Conservation (phyloP, 2,329 filamentous ascomycete genomes). For the Arthrobotrys conoides region DNA sequence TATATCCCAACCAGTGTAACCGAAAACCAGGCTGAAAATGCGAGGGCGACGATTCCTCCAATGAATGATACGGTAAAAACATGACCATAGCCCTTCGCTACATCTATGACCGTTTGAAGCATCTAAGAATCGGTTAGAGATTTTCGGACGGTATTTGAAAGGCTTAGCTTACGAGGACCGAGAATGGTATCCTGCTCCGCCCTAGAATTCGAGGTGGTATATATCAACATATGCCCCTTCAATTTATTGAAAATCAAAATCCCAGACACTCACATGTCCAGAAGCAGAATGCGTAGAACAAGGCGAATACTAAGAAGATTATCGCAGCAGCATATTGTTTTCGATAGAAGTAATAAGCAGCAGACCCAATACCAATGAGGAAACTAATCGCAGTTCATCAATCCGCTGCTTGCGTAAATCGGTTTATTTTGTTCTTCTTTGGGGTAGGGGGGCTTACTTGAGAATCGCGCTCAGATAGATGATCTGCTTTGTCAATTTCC, state of each 20-base stretch:
- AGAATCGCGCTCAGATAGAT: slow-evolving; percentile 94
- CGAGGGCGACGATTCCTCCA: slow-evolving; percentile 81
- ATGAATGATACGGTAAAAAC: slow-evolving; percentile 88
- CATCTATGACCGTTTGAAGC: slow-evolving; percentile 87
- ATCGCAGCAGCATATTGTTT: slow-evolving; percentile 87
- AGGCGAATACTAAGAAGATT: slow-evolving; percentile 85
- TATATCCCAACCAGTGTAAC: slow-evolving; percentile 90
- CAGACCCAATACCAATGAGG: slow-evolving; percentile 84
- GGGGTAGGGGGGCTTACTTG: slow-evolving; percentile 70
- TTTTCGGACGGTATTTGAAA: not conserved
- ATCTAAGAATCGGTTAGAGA: slow-evolving; percentile 69
- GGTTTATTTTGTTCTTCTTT: too few relatives aligned
- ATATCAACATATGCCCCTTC: not conserved
- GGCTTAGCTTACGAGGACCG: slow-evolving; percentile 72
- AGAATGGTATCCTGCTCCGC: slow-evolving; percentile 92
- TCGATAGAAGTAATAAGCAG: slow-evolving; percentile 74
- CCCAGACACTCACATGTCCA: slow-evolving; percentile 74
- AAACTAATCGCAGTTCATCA: slow-evolving; percentile 68
- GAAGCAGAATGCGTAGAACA: slow-evolving; percentile 86
- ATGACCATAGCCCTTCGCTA: slow-evolving; percentile 86
- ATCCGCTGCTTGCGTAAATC: not conserved
- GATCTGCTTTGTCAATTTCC: slow-evolving; percentile 86
- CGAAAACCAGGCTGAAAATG: slow-evolving; percentile 86
- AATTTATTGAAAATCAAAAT: not conserved
- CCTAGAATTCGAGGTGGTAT: slow-evolving; percentile 19